phyloP scores from a whole-genome alignment of 1,284 basidiomycete genomes.

The Boletus mariae region DNA sequence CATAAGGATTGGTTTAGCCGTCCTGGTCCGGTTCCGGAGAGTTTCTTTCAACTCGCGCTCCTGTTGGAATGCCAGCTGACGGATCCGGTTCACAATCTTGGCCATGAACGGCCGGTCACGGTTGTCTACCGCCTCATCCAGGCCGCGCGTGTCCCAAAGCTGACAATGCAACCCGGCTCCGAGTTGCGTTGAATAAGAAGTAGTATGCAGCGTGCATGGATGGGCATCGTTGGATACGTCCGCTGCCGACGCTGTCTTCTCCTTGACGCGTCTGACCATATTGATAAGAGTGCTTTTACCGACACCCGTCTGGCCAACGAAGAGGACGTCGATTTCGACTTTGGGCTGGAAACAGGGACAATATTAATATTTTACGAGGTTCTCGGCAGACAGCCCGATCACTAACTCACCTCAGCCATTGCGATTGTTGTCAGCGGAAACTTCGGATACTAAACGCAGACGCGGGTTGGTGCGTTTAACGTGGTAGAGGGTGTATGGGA shows the following conservation, averaged over 20 bases:
- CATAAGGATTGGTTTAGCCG: conserved; percentile 18
- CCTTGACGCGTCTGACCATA: conserved; percentile 19
- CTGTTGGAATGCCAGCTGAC: conserved; percentile 12
- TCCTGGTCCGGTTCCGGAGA: conserved; percentile 12
- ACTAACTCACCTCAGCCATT: conserved; percentile 22
- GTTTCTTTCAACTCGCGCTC: conserved; percentile 19
- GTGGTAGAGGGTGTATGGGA: conserved; percentile 7
- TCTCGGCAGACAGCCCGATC: neutral
- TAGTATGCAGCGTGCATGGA: conserved; percentile 20
- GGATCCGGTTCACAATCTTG: conserved; percentile 15
- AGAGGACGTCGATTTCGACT: conserved; percentile 18
- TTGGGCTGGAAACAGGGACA: conserved; percentile 5
- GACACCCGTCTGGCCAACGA: conserved; percentile 26
- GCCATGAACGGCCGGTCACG: conserved; percentile 1
- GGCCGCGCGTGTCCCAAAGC: conserved; percentile 29
- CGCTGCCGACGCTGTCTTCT: conserved; percentile 8
- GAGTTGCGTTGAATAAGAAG: conserved; percentile 9
- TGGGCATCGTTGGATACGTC: conserved; percentile 16
- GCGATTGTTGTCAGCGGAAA: neutral
- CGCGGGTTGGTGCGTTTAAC: neutral
- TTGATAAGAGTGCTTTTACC: conserved; percentile 28
- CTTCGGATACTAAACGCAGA: neutral
- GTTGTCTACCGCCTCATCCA: conserved; percentile 20
- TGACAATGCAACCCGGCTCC: conserved; percentile 6
- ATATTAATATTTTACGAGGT: conserved; percentile 1